These are phyloP conservation scores for Yamadazyma dushanensis DNA, from an alignment of 1,139 yeast genomes.

Conservation along the genomic window DNA sequence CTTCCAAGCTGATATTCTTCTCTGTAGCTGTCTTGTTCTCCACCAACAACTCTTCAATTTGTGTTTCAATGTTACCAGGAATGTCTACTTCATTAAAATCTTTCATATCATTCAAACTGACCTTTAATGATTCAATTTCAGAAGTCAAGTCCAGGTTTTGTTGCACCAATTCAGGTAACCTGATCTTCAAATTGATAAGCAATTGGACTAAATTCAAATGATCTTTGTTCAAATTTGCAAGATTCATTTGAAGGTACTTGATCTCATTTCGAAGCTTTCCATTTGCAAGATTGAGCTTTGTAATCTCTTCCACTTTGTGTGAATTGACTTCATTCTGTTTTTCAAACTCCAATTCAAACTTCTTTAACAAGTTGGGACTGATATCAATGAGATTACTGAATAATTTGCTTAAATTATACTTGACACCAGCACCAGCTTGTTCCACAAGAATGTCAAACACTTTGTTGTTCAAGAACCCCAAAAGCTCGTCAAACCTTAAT, in stretches of 20 bases:
- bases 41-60: constrained; percentile 46
- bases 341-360: constrained; percentile 71
- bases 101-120: constrained; percentile 54
- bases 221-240: constrained; percentile 71
- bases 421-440: constrained; percentile 25
- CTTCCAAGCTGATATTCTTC: constrained; percentile 51
- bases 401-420: constrained; percentile 66
- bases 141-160: constrained; percentile 69
- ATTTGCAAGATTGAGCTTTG: constrained; percentile 60
- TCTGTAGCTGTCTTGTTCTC: constrained; percentile 64
- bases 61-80: constrained; percentile 19
- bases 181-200: constrained; percentile 42
- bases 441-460: constrained; percentile 70
- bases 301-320: constrained; percentile 70
- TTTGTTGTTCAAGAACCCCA: constrained; percentile 75
- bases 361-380: constrained; percentile 66
- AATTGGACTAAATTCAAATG: constrained; percentile 53
- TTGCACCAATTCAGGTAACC: constrained; percentile 60
- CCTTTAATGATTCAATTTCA: constrained; percentile 58
- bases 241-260: constrained; percentile 69
- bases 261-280: constrained; percentile 75
- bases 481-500: constrained; percentile 70
- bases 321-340: constrained; percentile 71
- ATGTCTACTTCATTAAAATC: constrained; percentile 29
- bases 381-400: constrained; percentile 81